Evolutionary conservation across 1,139 yeast genomes (phyloP), one percentile per base, ranked within the genome.

Genomic region (Geotrichum bryndzae): DNA sequence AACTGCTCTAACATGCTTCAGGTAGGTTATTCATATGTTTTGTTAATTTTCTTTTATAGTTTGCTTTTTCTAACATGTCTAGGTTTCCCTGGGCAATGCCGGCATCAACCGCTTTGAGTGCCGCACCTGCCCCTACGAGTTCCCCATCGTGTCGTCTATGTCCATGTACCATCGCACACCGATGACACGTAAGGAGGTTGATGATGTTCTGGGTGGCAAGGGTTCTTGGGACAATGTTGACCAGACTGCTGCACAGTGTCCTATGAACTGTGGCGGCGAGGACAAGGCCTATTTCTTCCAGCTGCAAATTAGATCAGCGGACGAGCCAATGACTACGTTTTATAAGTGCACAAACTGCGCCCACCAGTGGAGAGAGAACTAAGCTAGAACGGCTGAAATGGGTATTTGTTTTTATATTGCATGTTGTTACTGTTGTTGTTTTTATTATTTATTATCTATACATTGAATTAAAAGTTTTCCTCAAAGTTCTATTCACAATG

Each of bases 171-270:
- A 92, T 73, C 81, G 97, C 64, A 90, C 88, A 72, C 82, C 82
- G 64, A 81, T 94, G 71, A 88, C 89, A 50, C 81, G 96, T 72
- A 94, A 94, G 72, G 89, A 90, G 68, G 95, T 94, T 2, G 99
- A 94, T 74, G 99, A 94, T 77, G 97, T 94, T 11, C 81, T 94
- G 33, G 99, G 99, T 64, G 97, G 97, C 52, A 95, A 87, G 67
- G 98, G 97, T 33, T 96, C 98, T 2, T 94, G 99, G 99, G 99
- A 94, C 73, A 92, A 94, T 72, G 99, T 95, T 38, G 99, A 95
- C 72, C 80, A 79, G 64, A 79, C 81, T 0, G 66, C 71, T 6
- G 72, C 94, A 0, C 96, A 94, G 73, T 94, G 99, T 79, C 97
- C 97, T 2, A 80, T 84, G 54, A 96, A 89, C 66, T 75, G 81